phyloP scores from a whole-genome alignment of 345 rosid genomes.

The Kandelia obovata region DNA sequence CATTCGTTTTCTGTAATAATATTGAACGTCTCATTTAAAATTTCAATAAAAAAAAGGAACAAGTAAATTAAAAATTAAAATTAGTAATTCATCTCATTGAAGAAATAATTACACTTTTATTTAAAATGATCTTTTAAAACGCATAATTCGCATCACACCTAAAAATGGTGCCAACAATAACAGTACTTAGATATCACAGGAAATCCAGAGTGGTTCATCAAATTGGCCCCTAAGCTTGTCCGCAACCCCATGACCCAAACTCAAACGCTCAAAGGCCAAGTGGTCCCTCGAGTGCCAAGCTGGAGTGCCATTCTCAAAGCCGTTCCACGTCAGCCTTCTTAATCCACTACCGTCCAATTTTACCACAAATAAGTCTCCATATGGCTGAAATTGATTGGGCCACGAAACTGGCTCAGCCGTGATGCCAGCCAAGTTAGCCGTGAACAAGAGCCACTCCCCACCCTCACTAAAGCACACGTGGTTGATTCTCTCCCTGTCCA shows the following conservation, averaged over 20 bases:
- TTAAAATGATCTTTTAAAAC: too few relatives aligned
- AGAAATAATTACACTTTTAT: too few relatives aligned
- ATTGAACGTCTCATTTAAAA: too few relatives aligned
- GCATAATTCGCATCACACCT: neutral
- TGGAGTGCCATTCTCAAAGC: conserved; percentile 82
- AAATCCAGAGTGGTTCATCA: conserved; percentile 70
- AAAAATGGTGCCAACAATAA: neutral
- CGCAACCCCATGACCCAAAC: conserved; percentile 32
- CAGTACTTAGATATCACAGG: conserved; percentile 32
- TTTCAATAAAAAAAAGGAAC: too few relatives aligned
- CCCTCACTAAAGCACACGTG: conserved; percentile 68
- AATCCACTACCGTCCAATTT: conserved; percentile 64
- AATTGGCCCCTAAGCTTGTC: conserved; percentile 54
- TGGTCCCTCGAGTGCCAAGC: conserved; percentile 50
- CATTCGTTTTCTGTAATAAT: too few relatives aligned
- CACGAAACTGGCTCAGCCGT: conserved; percentile 71
- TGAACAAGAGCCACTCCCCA: conserved; percentile 69
- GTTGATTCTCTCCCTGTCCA: conserved; percentile 71
- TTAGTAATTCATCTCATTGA: too few relatives aligned
- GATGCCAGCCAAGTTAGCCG: conserved; percentile 59
- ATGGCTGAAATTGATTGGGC: conserved; percentile 88
- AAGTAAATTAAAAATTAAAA: too few relatives aligned
- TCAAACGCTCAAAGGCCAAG: conserved; percentile 27
- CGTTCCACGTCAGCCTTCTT: conserved; percentile 81
- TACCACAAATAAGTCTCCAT: conserved; percentile 61